Evolutionary conservation across 441 rosid genomes (phyloP).

Genomic region (Bruguiera hainesii): DNA sequence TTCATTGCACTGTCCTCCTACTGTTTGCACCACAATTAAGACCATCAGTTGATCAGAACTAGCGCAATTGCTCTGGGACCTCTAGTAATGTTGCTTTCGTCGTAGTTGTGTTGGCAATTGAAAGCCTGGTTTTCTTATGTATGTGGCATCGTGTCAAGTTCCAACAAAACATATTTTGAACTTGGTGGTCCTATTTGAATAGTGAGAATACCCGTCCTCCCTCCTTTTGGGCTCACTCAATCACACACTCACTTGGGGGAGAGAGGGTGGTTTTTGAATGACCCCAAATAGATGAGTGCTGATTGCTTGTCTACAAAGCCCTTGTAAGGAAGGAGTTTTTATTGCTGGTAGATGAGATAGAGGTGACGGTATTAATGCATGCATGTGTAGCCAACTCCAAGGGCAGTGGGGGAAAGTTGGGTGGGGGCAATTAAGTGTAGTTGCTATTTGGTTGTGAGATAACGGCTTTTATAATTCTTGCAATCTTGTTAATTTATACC

Average conservation of each 20-base stretch:
- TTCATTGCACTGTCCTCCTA: neutral
- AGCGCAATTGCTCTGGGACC: neutral
- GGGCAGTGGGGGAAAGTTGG: conserved; percentile 44
- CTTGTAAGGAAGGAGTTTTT: conserved; percentile 16
- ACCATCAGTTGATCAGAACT: conserved; percentile 1
- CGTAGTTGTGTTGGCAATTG: neutral
- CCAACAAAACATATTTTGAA: conserved; percentile 18
- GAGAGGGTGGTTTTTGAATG: neutral
- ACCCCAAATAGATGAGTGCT: conserved; percentile 8
- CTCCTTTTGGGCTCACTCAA: neutral
- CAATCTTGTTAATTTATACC: neutral
- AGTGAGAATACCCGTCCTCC: neutral
- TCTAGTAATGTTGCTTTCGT: conserved; percentile 16
- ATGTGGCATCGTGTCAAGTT: conserved; percentile 13
- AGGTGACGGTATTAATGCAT: conserved; percentile 43
- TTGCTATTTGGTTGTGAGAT: conserved; percentile 5
- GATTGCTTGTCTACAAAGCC: conserved; percentile 17
- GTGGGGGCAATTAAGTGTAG: conserved; percentile 39
- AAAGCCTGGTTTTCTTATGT: conserved; percentile 6
- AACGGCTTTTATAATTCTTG: neutral
- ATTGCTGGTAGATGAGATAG: conserved; percentile 36
- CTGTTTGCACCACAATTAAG: neutral
- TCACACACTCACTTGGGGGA: no score
- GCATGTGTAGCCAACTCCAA: conserved; percentile 35
- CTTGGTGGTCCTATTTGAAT: conserved; percentile 18